A percentile compares a stretch with the other conserved stretches of the same genome.
Evolutionary conservation across 1,284 basidiomycete genomes (phyloP).

Genomic region (Sanghuangporus baumii): DNA sequence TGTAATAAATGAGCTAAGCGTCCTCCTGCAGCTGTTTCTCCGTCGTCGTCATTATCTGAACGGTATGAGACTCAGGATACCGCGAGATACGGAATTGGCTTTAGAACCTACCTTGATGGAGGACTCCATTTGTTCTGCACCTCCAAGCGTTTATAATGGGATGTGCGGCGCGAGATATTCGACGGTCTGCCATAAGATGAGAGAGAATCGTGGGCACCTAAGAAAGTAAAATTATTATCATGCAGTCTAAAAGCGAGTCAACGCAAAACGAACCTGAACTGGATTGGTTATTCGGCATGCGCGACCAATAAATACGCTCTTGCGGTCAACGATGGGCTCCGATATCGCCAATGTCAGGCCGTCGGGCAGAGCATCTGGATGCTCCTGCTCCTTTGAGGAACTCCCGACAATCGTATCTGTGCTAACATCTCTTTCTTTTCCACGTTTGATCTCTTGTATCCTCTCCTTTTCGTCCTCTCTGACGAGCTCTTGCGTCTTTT

Average conservation of each 20-base stretch:
- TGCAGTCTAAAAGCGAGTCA: constrained; percentile 1
- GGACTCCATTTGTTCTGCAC: constrained; percentile 57
- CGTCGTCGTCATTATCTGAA: constrained; percentile 89
- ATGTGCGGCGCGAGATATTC: constrained; percentile 76
- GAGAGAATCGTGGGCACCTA: constrained; percentile 72
- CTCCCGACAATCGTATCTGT: neutral
- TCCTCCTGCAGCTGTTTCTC: constrained; percentile 86
- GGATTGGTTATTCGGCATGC: constrained; percentile 77
- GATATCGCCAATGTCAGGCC: constrained; percentile 62
- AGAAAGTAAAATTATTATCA: neutral
- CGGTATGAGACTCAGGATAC: neutral
- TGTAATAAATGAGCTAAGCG: constrained; percentile 84
- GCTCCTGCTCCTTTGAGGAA: neutral
- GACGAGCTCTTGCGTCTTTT: constrained; percentile 49
- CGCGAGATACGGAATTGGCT: neutral
- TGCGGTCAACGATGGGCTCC: constrained; percentile 78
- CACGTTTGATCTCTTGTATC: constrained; percentile 22
- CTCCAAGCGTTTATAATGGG: constrained; percentile 89
- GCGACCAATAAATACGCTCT: constrained; percentile 78
- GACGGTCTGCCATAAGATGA: constrained; percentile 67
- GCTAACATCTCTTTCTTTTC: neutral
- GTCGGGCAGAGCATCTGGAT: constrained; percentile 39
- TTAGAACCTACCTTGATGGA: constrained; percentile 62
- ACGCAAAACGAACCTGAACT: constrained; percentile 47
- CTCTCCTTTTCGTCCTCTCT: constrained; percentile 49